Conservation (phyloP, 805 yeast species). For the Maudiozyma serrabonitensis region DNA sequence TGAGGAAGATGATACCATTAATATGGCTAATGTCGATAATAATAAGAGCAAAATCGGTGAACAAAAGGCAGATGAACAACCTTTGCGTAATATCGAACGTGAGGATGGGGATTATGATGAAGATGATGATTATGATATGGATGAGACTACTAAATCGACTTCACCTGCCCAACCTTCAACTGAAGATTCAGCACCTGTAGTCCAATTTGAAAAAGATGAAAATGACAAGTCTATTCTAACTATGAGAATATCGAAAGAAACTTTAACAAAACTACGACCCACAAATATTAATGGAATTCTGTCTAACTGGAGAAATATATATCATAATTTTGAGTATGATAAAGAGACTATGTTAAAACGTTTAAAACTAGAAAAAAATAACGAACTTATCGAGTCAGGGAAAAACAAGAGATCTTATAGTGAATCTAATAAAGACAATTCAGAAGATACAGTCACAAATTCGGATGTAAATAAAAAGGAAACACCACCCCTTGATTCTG, state of each 20-base stretch:
- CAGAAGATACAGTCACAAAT: conserved; percentile 18
- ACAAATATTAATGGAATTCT: conserved; percentile 33
- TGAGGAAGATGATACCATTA: conserved; percentile 5
- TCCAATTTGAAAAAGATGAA: conserved; percentile 7
- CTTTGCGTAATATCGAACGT: conserved; percentile 1
- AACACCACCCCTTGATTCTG: conserved; percentile 10
- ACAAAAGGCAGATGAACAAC: neutral
- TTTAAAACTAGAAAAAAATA: conserved; percentile 69
- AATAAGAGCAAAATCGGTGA: neutral
- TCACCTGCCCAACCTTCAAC: neutral
- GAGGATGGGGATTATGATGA: conserved; percentile 12
- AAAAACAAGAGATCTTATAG: conserved; percentile 17
- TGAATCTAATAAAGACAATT: conserved; percentile 15
- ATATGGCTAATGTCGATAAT: neutral
- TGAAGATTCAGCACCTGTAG: neutral
- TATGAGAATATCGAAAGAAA: conserved; percentile 30
- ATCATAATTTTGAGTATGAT: conserved; percentile 71
- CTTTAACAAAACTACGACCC: conserved; percentile 25
- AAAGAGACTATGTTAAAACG: conserved; percentile 64
- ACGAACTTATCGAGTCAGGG: conserved; percentile 44
- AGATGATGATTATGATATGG: conserved; percentile 11
- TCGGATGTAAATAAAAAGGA: conserved; percentile 27
- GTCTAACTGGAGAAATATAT: conserved; percentile 59
- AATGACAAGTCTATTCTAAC: conserved; percentile 23
- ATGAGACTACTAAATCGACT: conserved; percentile 2